Percentiles rank a stretch among this genome's conserved stretches.
phyloP scores from a whole-genome alignment of 495 filamentous ascomycete genomes.

The Rusavskia elegans region DNA sequence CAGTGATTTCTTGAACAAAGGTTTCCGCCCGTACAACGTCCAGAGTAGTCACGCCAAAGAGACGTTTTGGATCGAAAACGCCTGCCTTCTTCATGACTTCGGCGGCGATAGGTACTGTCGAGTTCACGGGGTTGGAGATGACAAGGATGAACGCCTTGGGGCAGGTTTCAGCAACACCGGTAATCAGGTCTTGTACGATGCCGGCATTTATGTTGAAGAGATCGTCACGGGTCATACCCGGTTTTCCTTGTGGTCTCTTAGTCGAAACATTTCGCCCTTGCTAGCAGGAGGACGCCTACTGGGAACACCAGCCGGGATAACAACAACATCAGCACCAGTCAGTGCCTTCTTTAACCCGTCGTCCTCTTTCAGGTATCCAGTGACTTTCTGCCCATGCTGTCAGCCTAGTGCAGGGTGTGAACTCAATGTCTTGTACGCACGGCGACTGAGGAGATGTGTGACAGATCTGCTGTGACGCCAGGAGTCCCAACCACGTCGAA shows the following conservation, averaged over 20 bases:
- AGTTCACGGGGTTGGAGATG: slow-evolving; percentile 99
- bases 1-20: slow-evolving; percentile 75
- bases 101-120: slow-evolving; percentile 91
- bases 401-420: background rate
- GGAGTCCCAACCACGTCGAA: slow-evolving; percentile 99
- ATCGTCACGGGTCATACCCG: slow-evolving; percentile 97
- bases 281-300: slow-evolving; percentile 40
- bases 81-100: slow-evolving; percentile 86
- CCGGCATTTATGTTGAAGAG: slow-evolving; percentile 98
- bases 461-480: slow-evolving; percentile 87
- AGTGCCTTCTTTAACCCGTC: slow-evolving; percentile 80
- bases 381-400: slow-evolving; percentile 52
- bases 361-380: slow-evolving; percentile 76
- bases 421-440: slow-evolving; percentile 35
- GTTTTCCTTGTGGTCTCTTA: slow-evolving; percentile 54
- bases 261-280: slow-evolving; percentile 2
- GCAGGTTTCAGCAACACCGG: slow-evolving; percentile 67
- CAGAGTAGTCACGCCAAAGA: slow-evolving; percentile 96
- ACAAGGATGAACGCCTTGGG: slow-evolving; percentile 88
- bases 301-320: slow-evolving; percentile 96
- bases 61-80: slow-evolving; percentile 82
- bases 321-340: slow-evolving; percentile 81
- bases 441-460: slow-evolving; percentile 87
- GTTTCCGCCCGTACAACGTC: slow-evolving; percentile 97
- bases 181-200: slow-evolving; percentile 75